Base-by-base conservation (phyloP, 177 flowering plant species). In the Vitis hybrid region DNA sequence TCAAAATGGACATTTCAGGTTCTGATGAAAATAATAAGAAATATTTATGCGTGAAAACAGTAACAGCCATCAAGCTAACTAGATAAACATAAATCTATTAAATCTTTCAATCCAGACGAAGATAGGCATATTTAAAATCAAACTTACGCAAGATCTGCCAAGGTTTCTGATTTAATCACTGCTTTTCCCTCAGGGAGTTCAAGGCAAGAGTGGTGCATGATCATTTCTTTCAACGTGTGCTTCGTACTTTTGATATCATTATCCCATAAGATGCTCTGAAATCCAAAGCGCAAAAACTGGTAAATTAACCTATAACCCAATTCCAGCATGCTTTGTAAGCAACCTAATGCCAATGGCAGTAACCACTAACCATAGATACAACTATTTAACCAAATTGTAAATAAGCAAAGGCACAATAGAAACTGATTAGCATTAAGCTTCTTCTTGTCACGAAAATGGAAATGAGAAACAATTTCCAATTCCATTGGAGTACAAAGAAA, bases 241-340 rank as follows among this genome's bases (percentile, higher is more conserved):
- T 92, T 94, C 60, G 92, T 91, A 82, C 91, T 89, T 80, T 78
- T 94, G 60, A 92, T 56, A 71, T 89, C 92, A 72, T 91, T 92
- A 71, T 94, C 97, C 98, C 97, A 94, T 68, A 91, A 84, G 68
- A 94, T 86, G 79, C 97, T 83, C 98, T 94, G 91, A 51, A 67
- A 70, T 55, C 70, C 65, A 34, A 78, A 5, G 60, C 8, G 52
- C 34, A 60, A 63, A 69, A 63, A 65, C 30, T 11, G 10, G 69
- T 72, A 56, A 74, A 74, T 21, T 50, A 30, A 67, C 32, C 56
- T 18, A 60, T 56, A 30, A 15, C 26, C 57, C 23, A 19, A 72
- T 57, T 6, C 2, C 15, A 59, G 66, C 40, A 19, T 62, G 51
- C 8, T 18, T 15, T 60, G 21, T 70, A 60, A 52, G 13, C 57